Evolutionary conservation across 1,284 basidiomycete genomes (phyloP), one percentile per base, ranked within the genome.

Genomic region (Hemileia vastatrix): DNA sequence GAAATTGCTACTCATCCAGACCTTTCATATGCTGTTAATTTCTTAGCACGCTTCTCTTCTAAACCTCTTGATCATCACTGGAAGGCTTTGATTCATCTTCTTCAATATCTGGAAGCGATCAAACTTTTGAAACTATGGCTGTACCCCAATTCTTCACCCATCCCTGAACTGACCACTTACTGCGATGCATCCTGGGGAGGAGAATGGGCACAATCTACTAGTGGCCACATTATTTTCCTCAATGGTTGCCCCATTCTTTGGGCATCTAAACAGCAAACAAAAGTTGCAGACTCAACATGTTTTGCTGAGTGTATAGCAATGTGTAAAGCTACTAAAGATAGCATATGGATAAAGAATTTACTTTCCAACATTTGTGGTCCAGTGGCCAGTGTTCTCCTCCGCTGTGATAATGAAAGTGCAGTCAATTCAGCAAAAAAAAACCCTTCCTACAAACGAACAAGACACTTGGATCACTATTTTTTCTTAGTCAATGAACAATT

Each of bases 141-240:
- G n/a, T n/a, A n/a, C n/a, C n/a, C n/a, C n/a, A n/a, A n/a, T n/a
- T n/a, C n/a, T n/a, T n/a, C n/a, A n/a, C n/a, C n/a, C n/a, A n/a
- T n/a, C n/a, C n/a, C n/a, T n/a, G 50, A n/a, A 9, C 9, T 60
- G 2, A 44, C 27, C 9, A 60, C 51, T 6, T 60, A 27, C 23
- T 36, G 53, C 2, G 51, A 60, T 24, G 58, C 58, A 2, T 53
- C 53, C 43, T 60, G 58, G 58, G 58, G 50, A 9, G 58, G 58
- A 6, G 33, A 60, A 44, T 32, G 31, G 19, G 9, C 50, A 4
- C 2, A 19, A 5, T 60, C 50, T 3, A 18, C 32, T 3, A 32
- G 52, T 21, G 49, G 57, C 3, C 43, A 43, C 40, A 51, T 60
- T 2, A 45, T 40, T 1, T 18, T 18, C n/a, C 27, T 53, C 1